These are phyloP conservation scores for Hebeloma cylindrosporum DNA, from an alignment of 768 basidiomycete genomes.

Conservation along the genomic window DNA sequence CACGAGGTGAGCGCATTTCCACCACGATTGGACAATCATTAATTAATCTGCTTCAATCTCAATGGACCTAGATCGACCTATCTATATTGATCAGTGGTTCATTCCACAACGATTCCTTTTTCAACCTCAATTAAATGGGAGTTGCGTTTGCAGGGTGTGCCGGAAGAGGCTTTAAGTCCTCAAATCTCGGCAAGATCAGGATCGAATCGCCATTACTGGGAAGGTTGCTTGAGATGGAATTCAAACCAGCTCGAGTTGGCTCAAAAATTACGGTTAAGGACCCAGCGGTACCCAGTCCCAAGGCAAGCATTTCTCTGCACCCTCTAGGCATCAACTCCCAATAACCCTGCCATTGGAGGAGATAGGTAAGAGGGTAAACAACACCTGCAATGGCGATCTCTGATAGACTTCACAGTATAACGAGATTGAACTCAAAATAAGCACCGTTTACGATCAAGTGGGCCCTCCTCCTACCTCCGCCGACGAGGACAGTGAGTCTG, in stretches of 20 bases:
- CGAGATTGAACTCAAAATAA: constrained; percentile 38
- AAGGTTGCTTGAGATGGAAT: constrained; percentile 11
- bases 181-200: constrained; percentile 6
- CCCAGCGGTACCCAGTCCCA: constrained; percentile 14
- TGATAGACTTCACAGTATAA: constrained; percentile 29
- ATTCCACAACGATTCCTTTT: too few species aligned
- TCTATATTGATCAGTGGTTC: too few species aligned
- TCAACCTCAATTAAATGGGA: too few species aligned
- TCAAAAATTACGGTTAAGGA: constrained; percentile 28
- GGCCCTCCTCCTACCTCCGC: constrained; percentile 52
- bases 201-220: background rate
- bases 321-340: constrained; percentile 4
- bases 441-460: constrained; percentile 36
- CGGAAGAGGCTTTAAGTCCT: too few species aligned
- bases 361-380: constrained; percentile 16
- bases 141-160: too few species aligned
- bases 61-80: too few species aligned
- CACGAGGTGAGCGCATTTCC: too few species aligned
- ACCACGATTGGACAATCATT: too few species aligned
- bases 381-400: constrained; percentile 24
- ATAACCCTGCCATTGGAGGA: constrained; percentile 8
- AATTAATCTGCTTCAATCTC: too few species aligned
- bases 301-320: constrained; percentile 5
- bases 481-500: constrained; percentile 41
- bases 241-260: constrained; percentile 29